Evolutionary conservation across 352 stramenopile genomes (phyloP).

Genomic region (Pythium biforme): DNA sequence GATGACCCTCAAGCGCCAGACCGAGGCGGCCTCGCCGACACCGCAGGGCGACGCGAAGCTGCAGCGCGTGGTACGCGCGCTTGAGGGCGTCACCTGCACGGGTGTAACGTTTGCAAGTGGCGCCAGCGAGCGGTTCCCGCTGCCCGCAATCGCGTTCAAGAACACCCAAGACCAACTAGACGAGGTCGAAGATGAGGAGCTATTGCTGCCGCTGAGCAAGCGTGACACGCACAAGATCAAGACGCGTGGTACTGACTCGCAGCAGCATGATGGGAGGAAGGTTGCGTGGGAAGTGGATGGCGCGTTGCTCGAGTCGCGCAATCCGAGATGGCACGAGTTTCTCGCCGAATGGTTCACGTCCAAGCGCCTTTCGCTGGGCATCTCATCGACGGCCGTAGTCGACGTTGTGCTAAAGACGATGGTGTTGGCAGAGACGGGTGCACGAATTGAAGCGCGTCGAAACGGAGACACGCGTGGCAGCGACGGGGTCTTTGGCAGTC

Average conservation of each 20-base stretch:
- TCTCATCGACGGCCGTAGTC: background rate
- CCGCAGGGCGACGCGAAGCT: background rate
- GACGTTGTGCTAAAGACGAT: conserved; percentile 35
- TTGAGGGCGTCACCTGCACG: background rate
- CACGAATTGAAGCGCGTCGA: conserved; percentile 1
- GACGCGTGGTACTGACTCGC: conserved; percentile 4
- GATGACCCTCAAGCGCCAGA: background rate
- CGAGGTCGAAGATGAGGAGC: background rate
- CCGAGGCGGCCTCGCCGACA: background rate
- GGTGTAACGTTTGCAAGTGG: background rate
- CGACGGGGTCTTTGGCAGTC: conserved; percentile 44
- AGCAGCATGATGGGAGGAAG: conserved; percentile 1
- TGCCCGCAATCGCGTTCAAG: conserved; percentile 3
- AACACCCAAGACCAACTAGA: background rate
- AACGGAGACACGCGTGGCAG: conserved; percentile 43
- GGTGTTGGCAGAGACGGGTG: conserved; percentile 31
- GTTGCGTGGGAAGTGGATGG: background rate
- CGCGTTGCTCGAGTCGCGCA: conserved; percentile 4
- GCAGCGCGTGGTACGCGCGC: background rate
- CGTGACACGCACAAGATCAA: background rate
- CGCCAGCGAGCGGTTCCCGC: background rate
- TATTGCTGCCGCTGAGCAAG: background rate
- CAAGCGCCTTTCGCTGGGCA: background rate
- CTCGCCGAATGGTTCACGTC: background rate
- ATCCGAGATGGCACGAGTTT: background rate